Conservation (phyloP, 495 filamentous ascomycete genomes). For the Pyrenula aspistea region DNA sequence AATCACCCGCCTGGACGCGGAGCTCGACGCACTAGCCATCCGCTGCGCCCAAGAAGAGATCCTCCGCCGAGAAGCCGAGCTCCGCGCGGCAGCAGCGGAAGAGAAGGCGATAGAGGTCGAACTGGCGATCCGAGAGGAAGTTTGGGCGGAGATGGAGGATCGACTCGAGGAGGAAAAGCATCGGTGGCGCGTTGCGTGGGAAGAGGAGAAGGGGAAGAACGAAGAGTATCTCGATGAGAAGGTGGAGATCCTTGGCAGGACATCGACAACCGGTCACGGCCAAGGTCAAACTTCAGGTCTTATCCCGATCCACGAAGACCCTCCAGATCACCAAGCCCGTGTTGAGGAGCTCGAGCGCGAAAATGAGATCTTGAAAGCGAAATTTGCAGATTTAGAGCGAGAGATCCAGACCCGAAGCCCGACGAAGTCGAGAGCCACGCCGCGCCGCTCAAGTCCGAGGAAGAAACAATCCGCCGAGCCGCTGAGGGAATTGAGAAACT, state of each 20-base stretch:
- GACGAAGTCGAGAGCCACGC: slow-evolving; percentile 24
- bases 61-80: slow-evolving; percentile 36
- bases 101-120: slow-evolving; percentile 63
- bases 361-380: slow-evolving; percentile 33
- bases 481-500: slow-evolving; percentile 30
- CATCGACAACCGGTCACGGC: slow-evolving; percentile 27
- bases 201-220: slow-evolving; percentile 52
- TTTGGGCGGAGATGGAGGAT: slow-evolving; percentile 73
- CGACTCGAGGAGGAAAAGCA: slow-evolving; percentile 59
- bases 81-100: slow-evolving; percentile 50
- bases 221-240: slow-evolving; percentile 86
- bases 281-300: background rate
- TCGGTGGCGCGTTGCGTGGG: slow-evolving; percentile 64
- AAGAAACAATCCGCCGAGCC: slow-evolving; percentile 23
- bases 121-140: slow-evolving; percentile 80
- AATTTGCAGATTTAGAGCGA: slow-evolving; percentile 32
- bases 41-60: slow-evolving; percentile 52
- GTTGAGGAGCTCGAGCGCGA: slow-evolving; percentile 33
- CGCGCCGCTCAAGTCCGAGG: slow-evolving; percentile 6
- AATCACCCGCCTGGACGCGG: slow-evolving; percentile 59
- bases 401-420: slow-evolving; percentile 33
- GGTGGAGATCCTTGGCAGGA: slow-evolving; percentile 56
- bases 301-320: slow-evolving; percentile 27
- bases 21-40: slow-evolving; percentile 52
- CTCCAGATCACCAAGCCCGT: slow-evolving; percentile 18